Base-by-base conservation (phyloP, 1,284 basidiomycete genomes). In the Cryptococcus depauperatus region DNA sequence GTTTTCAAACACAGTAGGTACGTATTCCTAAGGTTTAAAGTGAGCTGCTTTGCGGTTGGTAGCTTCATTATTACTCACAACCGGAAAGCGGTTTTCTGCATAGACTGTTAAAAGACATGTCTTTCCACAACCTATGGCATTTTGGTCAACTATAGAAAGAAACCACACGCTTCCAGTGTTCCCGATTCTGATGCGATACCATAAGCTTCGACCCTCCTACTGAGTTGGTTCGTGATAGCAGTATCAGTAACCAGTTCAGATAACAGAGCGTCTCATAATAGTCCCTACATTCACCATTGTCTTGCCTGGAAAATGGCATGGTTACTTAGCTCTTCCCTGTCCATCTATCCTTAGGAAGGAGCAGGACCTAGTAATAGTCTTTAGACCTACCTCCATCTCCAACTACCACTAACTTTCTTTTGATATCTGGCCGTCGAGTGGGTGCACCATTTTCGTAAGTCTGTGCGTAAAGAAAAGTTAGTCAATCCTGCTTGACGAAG, bases 1-100 rank as follows among this genome's bases (percentile, higher is more conserved):
- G 78, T 92, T 96, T 72, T 98, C 93, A 68, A 98, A 98, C 7
- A 98, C 92, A 18, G 92, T 98, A 21, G 93, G 92, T 52, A 97
- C 85, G 72, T 97, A 97, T 47, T 88, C 83, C 90, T 95, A 70
- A 26, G 37, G 3, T 25, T 19, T 18, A 11, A 19, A 34, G 13
- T 43, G 28, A 35, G 28, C n/a, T 22, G 3, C 32, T 33, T 14
- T 6, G 32, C 32, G 18, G 16, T 34, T 18, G 14, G 22, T 27
- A 16, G 38, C 33, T 49, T 49, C 29, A 30, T n/a, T 5, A 1
- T 42, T 41, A 37, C 38, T 35, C 25, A 23, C 25, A 26, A 47
- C 91, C 41, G 95, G 93, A 71, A 98, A 99, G 38, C 91, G 82
- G 66, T 95, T 93, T 75, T 96, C 88, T 10, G 92, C 90, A 68